Base-by-base conservation (phyloP, 257 asterid genomes). In the Paulownia fortunei region DNA sequence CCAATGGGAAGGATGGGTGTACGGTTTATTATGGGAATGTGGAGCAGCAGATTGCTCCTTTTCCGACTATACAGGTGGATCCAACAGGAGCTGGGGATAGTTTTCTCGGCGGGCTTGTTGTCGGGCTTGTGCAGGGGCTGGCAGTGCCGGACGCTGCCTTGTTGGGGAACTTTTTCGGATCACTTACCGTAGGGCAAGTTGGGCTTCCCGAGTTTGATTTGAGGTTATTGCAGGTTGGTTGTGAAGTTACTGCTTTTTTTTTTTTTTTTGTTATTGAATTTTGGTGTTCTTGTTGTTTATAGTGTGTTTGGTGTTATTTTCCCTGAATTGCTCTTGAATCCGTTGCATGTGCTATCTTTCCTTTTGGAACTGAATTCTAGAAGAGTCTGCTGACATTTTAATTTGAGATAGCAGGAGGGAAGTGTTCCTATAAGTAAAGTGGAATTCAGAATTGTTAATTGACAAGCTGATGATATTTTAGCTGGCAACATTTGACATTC, bases 21-120 rank as follows among this genome's bases (percentile, higher is more conserved):
- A 90, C 87, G 63, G 83, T 93, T 27, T 84, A 90, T 76, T 66
- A 83, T 76, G 58, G 84, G 85, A 84, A 88, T 24, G 86, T 66
- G 76, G 96, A 88, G 87, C 89, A 86, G 88, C 82, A 79, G 82
- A 78, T 95, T 52, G 87, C 87, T 13, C 97, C 99, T 6, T 95
- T 95, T 66, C 86, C 88, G 2, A 80, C 97, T 0, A 80, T 88
- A 68, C 97, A 95, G 88, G 91, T 93, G 80, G 99, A 95, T 82
- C 98, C 98, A 5, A 95, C 99, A 0, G 99, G 99, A 2, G 98
- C 99, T 12, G 98, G 99, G 44, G 99, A 95, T 83, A 91, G 99
- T 73, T 95, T 93, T 30, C 86, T 95, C 27, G 99, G 97, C 5
- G 99, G 99, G 12, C 85, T 95, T 62, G 98, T 93, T 9, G 92